Evolutionary conservation across 1,139 yeast genomes (phyloP).

Genomic region (Sugiyamaella grinbergsii): DNA sequence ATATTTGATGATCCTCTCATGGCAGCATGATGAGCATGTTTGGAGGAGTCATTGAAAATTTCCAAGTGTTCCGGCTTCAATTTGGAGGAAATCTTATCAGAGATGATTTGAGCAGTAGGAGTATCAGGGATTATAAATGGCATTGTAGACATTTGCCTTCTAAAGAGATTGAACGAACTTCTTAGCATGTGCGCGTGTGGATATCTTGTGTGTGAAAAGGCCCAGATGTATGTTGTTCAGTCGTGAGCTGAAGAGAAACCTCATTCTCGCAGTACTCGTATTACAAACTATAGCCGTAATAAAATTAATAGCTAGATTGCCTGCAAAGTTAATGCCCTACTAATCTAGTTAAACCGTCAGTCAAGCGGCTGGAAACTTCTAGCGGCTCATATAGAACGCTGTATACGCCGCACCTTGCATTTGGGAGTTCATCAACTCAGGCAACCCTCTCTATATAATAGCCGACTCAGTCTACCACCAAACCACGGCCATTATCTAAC

Average conservation of each 20-base stretch:
- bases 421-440: conserved; percentile 14
- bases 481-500: conserved; percentile 1
- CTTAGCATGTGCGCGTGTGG: conserved; percentile 3
- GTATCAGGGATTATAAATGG: conserved; percentile 20
- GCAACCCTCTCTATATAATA: neutral
- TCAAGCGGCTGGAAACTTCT: conserved; percentile 5
- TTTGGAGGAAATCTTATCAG: conserved; percentile 48
- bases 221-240: too few relatives aligned
- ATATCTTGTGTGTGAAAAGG: neutral
- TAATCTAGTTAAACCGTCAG: neutral
- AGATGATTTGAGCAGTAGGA: conserved; percentile 57
- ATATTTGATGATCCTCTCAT: conserved; percentile 70
- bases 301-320: neutral
- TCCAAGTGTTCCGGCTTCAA: conserved; percentile 58
- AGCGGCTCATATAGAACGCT: neutral
- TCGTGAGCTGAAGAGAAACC: too few relatives aligned
- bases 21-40: conserved; percentile 88
- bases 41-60: conserved; percentile 78
- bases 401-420: conserved; percentile 7
- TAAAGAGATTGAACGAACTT: neutral
- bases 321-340: neutral
- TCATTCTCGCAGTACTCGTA: too few relatives aligned
- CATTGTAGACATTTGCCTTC: conserved; percentile 17
- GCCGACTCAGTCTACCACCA: neutral
- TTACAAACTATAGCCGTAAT: neutral